Base-by-base conservation (phyloP, 306 rosid genomes). In the Sophora flavescens region DNA sequence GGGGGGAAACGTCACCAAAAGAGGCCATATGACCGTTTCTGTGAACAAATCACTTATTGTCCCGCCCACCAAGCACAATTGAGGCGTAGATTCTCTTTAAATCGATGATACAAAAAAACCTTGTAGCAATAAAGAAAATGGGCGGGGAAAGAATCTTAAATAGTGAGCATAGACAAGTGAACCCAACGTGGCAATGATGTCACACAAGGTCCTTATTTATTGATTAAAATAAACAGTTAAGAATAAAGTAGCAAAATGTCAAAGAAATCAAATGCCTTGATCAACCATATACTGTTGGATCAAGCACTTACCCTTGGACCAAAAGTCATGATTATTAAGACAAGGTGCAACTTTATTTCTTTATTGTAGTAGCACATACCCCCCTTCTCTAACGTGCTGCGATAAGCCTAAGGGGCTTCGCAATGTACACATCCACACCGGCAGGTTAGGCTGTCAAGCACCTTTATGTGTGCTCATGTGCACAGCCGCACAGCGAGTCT, bases 1-100 rank as follows among this genome's bases (percentile, higher is more conserved):
- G 39, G 3, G 5, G 15, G 4, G 53, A 54, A 52, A 30, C 17
- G 39, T 75, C 30, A 48, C 77, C 72, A 68, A 75, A 75, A 61
- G 47, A 75, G 8, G 11, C n/a, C 52, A 22, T 18, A 22, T 70
- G 54, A 70, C 56, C 56, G 35, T 52, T 75, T 62, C 33, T 47
- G 42, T 16, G 18, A 75, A 41, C 6, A 58, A 66, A 2, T 45
- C 70, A 42, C 50, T 64, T 57, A 36, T 36, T 28, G 9, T 38
- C 58, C 71, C 47, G 15, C 41, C 48, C 2, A 9, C 12, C 62
- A 70, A 33, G 45, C 42, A 76, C 66, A 35, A 33, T 36, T 17
- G 16, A 44, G 35, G 39, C 10, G 3, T 11, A 64, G 3, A 30
- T 35, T 12, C 51, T 74, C 72, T 60, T 59, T 36, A 74, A 38